Percentiles rank a stretch among this genome's conserved stretches.
These are phyloP conservation scores for Fusarium tuaranense DNA, from an alignment of 2,329 filamentous ascomycete species.

Conservation along the genomic window DNA sequence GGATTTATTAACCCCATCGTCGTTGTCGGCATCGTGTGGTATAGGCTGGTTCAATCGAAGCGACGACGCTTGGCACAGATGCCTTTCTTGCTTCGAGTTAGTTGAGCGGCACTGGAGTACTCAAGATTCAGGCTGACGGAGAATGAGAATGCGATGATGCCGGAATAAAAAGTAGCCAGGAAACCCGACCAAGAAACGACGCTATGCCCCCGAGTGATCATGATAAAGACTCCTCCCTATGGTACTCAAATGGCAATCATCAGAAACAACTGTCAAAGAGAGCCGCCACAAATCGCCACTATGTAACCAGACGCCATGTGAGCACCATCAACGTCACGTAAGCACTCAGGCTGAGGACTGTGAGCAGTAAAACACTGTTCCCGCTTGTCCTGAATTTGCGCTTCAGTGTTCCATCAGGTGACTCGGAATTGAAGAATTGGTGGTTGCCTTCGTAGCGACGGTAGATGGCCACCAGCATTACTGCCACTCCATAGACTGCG, in stretches of 20 bases:
- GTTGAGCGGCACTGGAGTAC: neutral
- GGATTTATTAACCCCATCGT: neutral
- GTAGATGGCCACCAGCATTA: constrained; percentile 86
- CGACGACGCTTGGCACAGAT: neutral
- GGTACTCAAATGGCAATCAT: neutral
- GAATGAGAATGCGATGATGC: neutral
- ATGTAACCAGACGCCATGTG: constrained; percentile 59
- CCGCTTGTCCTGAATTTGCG: constrained; percentile 73
- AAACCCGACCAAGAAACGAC: neutral
- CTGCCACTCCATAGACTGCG: constrained; percentile 87
- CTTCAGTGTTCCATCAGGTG: constrained; percentile 49
- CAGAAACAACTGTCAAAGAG: neutral
- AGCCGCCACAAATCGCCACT: neutral
- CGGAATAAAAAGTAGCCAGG: neutral
- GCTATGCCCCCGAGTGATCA: neutral
- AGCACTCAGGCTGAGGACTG: constrained; percentile 66
- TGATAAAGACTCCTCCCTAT: neutral
- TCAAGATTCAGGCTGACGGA: neutral
- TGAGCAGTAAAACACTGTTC: constrained; percentile 70
- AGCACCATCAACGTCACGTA: constrained; percentile 69
- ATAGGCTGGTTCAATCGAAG: neutral
- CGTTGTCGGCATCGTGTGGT: neutral
- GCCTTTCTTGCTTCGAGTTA: neutral
- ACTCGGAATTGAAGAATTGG: constrained; percentile 81
- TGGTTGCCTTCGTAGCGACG: constrained; percentile 91